Base-by-base conservation (phyloP, 208 protist species). In the Trypanosoma boissoni region DNA sequence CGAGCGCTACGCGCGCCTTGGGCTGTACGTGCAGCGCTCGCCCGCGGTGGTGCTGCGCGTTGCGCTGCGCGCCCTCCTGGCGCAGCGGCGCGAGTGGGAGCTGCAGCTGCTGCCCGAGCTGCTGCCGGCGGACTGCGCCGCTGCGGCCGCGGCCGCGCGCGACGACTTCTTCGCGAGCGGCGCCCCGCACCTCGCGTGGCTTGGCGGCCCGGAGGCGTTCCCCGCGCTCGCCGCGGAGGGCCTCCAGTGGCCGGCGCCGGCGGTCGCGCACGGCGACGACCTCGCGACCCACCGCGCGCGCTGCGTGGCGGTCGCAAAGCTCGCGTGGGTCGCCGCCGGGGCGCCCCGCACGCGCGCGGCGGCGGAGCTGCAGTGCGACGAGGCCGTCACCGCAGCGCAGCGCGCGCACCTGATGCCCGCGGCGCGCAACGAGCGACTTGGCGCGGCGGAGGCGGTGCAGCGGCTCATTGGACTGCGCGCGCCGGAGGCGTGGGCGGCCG, bases 161-260 rank as follows among this genome's bases (percentile, higher is more conserved):
- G 76, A 82, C 49, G 50, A 28, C 7, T 91, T 94, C 53, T 52
- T 94, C 34, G 55, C 69, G 29, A 48, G 50, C 14, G 64, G 78
- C 53, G 87, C 87, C 3, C 83, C 87, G 58, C 83, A 94, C 28
- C 65, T 94, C 18, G 64, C 81, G 57, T 94, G 87, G 87, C 68
- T 94, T 24, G 78, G 67, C 24, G 76, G 65, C 3, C 80, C 83
- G 2, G 23, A 31, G 7, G 70, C 72, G 39, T 91, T 78, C 57
- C 63, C 86, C 21, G 65, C 87, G 3, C 58, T 94, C n/a, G 45
- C 75, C 0, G 46, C 42, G 23, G 80, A 91, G 34, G 87, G 78
- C 20, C 34, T 56, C 29, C 37, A 62, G 20, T 50, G 56, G 2
- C 48, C 59, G 5, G 54, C 71, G n/a, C n/a, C n/a, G 8, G 60